Evolutionary conservation across 768 basidiomycete genomes (phyloP).

Genomic region (Cyathus striatus): DNA sequence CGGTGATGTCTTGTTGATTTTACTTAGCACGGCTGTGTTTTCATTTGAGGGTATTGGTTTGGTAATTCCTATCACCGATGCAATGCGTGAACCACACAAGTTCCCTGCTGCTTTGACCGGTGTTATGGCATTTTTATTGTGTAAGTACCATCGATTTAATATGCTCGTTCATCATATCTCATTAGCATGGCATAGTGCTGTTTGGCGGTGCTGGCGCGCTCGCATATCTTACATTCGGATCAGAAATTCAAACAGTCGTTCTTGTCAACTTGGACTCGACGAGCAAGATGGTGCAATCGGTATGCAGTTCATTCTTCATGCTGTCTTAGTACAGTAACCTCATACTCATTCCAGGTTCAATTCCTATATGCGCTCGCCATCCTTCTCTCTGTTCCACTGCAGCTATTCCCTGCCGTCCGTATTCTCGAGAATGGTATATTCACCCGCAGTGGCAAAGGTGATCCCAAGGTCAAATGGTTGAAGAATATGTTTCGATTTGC

Average conservation of each 20-base stretch:
- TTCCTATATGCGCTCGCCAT: slow-evolving; percentile 92
- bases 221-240: slow-evolving; percentile 85
- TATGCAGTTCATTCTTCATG: slow-evolving; percentile 33
- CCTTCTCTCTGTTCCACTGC: slow-evolving; percentile 85
- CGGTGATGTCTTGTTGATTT: background rate
- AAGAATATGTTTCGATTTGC: slow-evolving; percentile 88
- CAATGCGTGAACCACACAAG: slow-evolving; percentile 93
- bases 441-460: slow-evolving; percentile 77
- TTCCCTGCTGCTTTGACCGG: slow-evolving; percentile 85
- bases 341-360: slow-evolving; percentile 47
- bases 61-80: slow-evolving; percentile 95
- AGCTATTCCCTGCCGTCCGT: slow-evolving; percentile 96
- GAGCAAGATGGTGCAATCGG: slow-evolving; percentile 84
- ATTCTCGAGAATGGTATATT: slow-evolving; percentile 97
- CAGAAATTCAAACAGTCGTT: slow-evolving; percentile 86
- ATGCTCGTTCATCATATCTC: slow-evolving; percentile 2
- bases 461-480: slow-evolving; percentile 85
- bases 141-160: slow-evolving; percentile 30
- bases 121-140: slow-evolving; percentile 83
- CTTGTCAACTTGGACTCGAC: slow-evolving; percentile 87
- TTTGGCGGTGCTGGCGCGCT: slow-evolving; percentile 87
- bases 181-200: slow-evolving; percentile 40
- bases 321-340: background rate
- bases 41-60: slow-evolving; percentile 97
- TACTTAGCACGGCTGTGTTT: slow-evolving; percentile 87